phyloP scores from a whole-genome alignment of 805 yeast genomes.

The Candida michaelii region DNA sequence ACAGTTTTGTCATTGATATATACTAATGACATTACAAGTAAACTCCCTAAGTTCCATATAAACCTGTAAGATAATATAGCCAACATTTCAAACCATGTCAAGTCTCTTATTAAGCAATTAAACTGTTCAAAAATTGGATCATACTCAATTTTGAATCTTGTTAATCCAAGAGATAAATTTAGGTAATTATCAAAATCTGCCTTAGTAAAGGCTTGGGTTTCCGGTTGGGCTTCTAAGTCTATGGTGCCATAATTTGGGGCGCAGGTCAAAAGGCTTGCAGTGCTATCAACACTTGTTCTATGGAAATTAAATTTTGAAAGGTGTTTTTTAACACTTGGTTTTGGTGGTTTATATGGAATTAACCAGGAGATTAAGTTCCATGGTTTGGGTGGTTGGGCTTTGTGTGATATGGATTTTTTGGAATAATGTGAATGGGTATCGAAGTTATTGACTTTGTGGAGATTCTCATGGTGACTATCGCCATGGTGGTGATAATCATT shows the following conservation, averaged over 20 bases:
- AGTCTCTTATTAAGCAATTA: constrained; percentile 16
- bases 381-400: background rate
- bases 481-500: constrained; percentile 1
- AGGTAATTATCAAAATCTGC: constrained; percentile 19
- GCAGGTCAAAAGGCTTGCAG: constrained; percentile 5
- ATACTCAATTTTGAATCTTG: constrained; percentile 18
- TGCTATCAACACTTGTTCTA: background rate
- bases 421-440: too few relatives aligned
- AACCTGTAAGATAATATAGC: constrained; percentile 17
- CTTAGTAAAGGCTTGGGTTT: constrained; percentile 6
- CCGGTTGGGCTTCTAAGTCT: constrained; percentile 18
- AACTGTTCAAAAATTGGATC: constrained; percentile 27
- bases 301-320: constrained; percentile 12
- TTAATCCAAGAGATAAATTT: constrained; percentile 22
- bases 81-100: constrained; percentile 11
- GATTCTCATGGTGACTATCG: background rate
- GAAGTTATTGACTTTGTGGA: too few relatives aligned
- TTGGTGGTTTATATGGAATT: constrained; percentile 8
- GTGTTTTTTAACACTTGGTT: constrained; percentile 10
- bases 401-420: too few relatives aligned
- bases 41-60: constrained; percentile 19
- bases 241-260: constrained; percentile 9
- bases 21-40: constrained; percentile 13
- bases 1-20: constrained; percentile 7
- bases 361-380: constrained; percentile 12